A percentile compares a stretch with the other conserved stretches of the same genome.
These are phyloP conservation scores for Rhodamnia rubescens DNA, from an alignment of 345 rosid species.

Conservation along the genomic window DNA sequence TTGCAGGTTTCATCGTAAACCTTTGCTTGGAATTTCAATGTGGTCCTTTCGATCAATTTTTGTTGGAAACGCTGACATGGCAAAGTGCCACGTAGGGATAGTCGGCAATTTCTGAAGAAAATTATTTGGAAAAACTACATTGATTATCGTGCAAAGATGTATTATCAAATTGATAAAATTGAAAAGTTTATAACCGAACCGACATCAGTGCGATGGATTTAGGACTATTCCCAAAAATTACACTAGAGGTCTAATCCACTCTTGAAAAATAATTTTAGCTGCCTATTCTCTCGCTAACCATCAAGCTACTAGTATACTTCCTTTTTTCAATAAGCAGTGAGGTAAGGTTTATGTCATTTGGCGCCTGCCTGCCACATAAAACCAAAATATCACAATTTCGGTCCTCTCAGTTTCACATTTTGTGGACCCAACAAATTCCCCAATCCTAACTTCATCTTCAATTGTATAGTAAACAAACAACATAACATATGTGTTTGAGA, in stretches of 20 bases:
- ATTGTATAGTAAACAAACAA: neutral
- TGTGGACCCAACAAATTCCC: neutral
- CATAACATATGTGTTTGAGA: neutral
- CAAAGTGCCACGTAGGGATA: too few relatives aligned
- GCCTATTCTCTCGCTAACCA: too few relatives aligned
- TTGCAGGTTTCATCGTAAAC: neutral
- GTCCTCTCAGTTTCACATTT: neutral
- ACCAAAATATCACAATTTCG: too few relatives aligned
- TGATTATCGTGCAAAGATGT: neutral
- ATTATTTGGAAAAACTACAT: neutral
- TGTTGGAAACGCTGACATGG: too few relatives aligned
- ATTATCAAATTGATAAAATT: accelerated
- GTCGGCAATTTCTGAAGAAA: too few relatives aligned
- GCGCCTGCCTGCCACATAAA: too few relatives aligned
- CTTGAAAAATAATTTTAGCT: too few relatives aligned
- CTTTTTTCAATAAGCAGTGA: too few relatives aligned
- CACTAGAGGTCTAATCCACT: neutral
- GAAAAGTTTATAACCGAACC: neutral
- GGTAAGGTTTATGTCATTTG: too few relatives aligned
- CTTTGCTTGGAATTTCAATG: neutral
- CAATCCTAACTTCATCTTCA: neutral
- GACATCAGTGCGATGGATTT: neutral
- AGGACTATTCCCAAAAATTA: too few relatives aligned
- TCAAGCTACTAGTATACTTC: too few relatives aligned
- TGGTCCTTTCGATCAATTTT: too few relatives aligned